phyloP scores from a whole-genome alignment of 108 stramenopile genomes.

The Cylindrotheca fusiformis region DNA sequence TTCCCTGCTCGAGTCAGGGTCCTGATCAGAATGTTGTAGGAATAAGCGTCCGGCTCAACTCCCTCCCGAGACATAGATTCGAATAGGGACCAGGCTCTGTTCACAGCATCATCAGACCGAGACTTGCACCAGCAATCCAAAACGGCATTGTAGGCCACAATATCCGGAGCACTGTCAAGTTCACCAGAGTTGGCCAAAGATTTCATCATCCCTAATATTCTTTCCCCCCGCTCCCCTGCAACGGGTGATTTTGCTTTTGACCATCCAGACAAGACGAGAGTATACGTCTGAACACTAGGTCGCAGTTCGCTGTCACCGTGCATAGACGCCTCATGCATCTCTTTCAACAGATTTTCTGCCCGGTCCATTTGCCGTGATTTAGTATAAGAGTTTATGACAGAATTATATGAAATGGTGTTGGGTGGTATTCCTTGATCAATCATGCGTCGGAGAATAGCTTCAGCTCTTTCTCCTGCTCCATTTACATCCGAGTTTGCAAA shows the following conservation, averaged over 20 bases:
- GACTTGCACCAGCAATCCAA: conserved; percentile 73
- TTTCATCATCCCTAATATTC: conserved; percentile 55
- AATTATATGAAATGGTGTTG: conserved; percentile 34
- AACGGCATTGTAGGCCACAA: conserved; percentile 66
- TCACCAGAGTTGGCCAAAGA: conserved; percentile 59
- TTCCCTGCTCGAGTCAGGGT: conserved; percentile 19
- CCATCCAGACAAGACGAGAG: conserved; percentile 22
- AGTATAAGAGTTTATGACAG: conserved; percentile 37
- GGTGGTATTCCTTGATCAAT: conserved; percentile 18
- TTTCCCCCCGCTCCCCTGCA: conserved; percentile 26
- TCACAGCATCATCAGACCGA: neutral
- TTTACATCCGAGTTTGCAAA: conserved; percentile 51
- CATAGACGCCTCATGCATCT: conserved; percentile 32
- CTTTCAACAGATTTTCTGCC: conserved; percentile 29
- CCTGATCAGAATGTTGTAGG: conserved; percentile 30
- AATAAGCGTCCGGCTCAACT: conserved; percentile 29
- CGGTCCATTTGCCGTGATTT: conserved; percentile 23
- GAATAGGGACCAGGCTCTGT: conserved; percentile 15
- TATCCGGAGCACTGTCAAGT: conserved; percentile 51
- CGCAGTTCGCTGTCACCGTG: conserved; percentile 22
- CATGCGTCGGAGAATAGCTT: conserved; percentile 30
- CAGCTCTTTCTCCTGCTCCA: conserved; percentile 15
- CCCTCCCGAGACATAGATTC: conserved; percentile 18
- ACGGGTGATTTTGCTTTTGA: conserved; percentile 9
- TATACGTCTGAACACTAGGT: conserved; percentile 32